Conservation (phyloP, 2,329 filamentous ascomycete genomes). For the Pseudocercospora cruenta region DNA sequence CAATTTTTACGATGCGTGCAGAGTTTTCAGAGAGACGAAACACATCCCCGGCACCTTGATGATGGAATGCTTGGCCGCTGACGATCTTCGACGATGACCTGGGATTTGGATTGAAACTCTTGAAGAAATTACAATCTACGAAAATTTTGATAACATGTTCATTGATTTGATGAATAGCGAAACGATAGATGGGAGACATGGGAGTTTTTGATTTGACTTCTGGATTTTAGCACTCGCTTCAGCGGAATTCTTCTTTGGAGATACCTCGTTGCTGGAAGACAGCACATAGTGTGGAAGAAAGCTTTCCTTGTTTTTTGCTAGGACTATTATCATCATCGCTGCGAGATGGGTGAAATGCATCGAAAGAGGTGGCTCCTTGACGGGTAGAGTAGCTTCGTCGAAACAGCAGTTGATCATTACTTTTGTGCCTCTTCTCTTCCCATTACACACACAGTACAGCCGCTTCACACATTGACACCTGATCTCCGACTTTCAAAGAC, state of each 20-base stretch:
- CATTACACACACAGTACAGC: not conserved
- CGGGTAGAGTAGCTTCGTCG: conserved; percentile 10
- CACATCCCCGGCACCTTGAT: not conserved
- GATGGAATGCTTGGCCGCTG: not conserved
- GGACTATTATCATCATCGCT: not conserved
- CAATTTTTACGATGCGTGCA: not conserved
- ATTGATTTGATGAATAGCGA: conserved; percentile 8
- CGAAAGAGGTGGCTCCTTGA: conserved; percentile 24
- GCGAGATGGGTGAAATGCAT: conserved; percentile 8
- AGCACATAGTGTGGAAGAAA: not conserved
- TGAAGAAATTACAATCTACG: not conserved
- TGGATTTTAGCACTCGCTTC: not conserved
- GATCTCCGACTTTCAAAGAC: too few relatives aligned
- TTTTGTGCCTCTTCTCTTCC: not conserved
- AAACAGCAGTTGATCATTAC: conserved; percentile 8
- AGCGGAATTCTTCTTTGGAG: not conserved
- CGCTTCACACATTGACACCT: too few relatives aligned
- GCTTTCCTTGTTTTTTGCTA: not conserved
- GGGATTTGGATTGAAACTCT: not conserved
- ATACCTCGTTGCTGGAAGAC: not conserved
- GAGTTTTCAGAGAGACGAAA: conserved; percentile 10
- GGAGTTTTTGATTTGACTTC: not conserved
- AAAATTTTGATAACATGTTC: not conserved
- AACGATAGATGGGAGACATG: not conserved
- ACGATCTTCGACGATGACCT: conserved; percentile 20